Conservation (phyloP, 169 alveolate species). For the Cryptosporidium muris region DNA sequence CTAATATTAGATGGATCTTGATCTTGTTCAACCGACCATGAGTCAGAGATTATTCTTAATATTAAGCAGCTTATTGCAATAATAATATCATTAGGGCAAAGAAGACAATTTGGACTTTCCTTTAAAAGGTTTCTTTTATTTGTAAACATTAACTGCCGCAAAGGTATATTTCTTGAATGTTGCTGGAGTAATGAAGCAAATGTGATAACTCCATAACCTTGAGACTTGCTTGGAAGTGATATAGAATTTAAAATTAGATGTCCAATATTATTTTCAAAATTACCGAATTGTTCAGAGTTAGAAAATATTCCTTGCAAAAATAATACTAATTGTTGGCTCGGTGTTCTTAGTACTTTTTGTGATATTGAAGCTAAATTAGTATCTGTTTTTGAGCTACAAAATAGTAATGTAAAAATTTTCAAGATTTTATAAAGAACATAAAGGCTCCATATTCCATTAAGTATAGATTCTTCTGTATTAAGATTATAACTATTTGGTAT, state of each 20-base stretch:
- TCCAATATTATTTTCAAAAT: conserved; percentile 17
- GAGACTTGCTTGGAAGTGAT: conserved; percentile 26
- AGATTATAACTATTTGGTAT: conserved; percentile 3
- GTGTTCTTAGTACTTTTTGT: not conserved
- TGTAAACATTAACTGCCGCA: conserved; percentile 49
- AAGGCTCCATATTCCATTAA: conserved; percentile 53
- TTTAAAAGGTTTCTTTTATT: conserved; percentile 27
- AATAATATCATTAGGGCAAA: conserved; percentile 58
- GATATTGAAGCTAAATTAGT: not conserved
- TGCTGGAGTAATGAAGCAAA: conserved; percentile 37
- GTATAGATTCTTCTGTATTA: conserved; percentile 24
- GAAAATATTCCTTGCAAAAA: conserved; percentile 10
- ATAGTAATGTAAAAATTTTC: conserved; percentile 13
- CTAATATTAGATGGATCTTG: not conserved
- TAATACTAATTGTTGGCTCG: not conserved
- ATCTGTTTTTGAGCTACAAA: no score
- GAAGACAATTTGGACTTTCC: conserved; percentile 20
- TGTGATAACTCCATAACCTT: conserved; percentile 53
- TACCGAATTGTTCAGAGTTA: conserved; percentile 4
- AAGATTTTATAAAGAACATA: conserved; percentile 51
- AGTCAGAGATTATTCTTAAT: conserved; percentile 19
- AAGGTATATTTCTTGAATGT: conserved; percentile 37
- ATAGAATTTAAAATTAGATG: conserved; percentile 48
- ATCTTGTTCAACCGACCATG: conserved; percentile 30
- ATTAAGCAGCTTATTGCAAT: conserved; percentile 43